Conservation (phyloP, 2,329 filamentous ascomycete genomes). For the Aspergillus sp. region DNA sequence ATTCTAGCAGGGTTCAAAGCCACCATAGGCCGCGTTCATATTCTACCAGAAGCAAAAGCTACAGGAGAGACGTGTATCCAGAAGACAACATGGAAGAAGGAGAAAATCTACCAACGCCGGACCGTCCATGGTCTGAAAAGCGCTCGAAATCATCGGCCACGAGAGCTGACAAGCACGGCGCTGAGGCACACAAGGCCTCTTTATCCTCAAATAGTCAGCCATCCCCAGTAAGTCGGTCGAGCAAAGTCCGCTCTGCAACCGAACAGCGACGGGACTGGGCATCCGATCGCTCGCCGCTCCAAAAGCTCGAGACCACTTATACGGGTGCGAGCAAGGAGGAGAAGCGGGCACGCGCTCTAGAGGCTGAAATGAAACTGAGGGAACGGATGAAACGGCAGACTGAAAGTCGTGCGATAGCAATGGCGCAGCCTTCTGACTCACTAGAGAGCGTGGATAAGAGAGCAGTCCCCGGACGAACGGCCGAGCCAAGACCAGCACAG, state of each 20-base stretch:
- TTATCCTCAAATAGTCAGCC: constrained; percentile 21
- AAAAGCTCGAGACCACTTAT: constrained; percentile 87
- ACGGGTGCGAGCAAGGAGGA: constrained; percentile 95
- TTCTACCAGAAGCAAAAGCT: constrained; percentile 25
- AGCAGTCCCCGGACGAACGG: neutral
- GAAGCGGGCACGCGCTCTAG: constrained; percentile 79
- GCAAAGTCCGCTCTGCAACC: constrained; percentile 31
- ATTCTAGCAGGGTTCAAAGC: constrained; percentile 25
- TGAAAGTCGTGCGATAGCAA: constrained; percentile 12
- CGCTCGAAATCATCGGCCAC: constrained; percentile 6
- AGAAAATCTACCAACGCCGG: constrained; percentile 15
- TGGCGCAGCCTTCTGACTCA: neutral
- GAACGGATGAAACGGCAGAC: constrained; percentile 50
- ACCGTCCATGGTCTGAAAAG: constrained; percentile 12
- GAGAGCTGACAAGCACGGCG: constrained; percentile 8
- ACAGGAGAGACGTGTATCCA: constrained; percentile 11
- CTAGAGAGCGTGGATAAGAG: neutral
- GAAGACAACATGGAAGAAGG: constrained; percentile 13
- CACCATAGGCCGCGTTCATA: constrained; percentile 26
- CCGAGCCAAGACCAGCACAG: constrained; percentile 16
- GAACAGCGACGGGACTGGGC: constrained; percentile 59
- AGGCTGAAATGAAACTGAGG: constrained; percentile 73
- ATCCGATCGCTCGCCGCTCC: constrained; percentile 82
- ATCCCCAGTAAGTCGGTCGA: constrained; percentile 33
- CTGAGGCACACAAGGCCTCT: constrained; percentile 11